Base-by-base conservation (phyloP, 2,329 filamentous ascomycete species). In the Dothidotthia symphoricarpi region DNA sequence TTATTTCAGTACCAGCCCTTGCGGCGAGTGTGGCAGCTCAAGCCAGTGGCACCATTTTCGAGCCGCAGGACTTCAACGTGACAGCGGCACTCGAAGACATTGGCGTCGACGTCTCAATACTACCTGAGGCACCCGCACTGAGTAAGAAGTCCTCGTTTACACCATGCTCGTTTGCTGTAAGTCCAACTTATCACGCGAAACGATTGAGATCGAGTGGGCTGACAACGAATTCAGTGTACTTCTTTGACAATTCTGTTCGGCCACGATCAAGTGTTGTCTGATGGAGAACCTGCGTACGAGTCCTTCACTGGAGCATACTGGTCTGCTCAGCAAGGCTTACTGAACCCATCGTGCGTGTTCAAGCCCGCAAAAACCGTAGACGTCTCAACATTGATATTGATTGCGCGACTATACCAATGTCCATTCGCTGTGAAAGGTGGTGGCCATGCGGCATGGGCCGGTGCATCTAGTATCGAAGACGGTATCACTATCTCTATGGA, bases 401-500 rank as follows among this genome's bases (percentile, higher is more conserved):
- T 59, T 3, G 52, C 55, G 15, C 50, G 54, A 15, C 42, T 56
- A 3, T 49, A 50, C 3, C 51, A 56, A 34, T 65, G 59, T 31
- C 57, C 53, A 64, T 72, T 73, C 37, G 68, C 69, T 2, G 62
- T 75, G 3, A 71, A 69, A 35, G 64, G 68, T 32, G 71, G 72
- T 19, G 72, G 73, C 3, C 72, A 75, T 44, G 63, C 63, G 28
- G 49, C 59, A 5, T 64, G 59, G 45, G 51, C 59, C 0, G 68
- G 69, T 6, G 58, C 63, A 11, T 68, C 67, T 15, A 70, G 67
- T 35, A 70, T 73, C 15, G 50, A 64, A 3, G 52, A 55, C 28
- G 72, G 71, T 1, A 66, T 75, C 5, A 71, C 69, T 0, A 55
- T 75, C 24, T 68, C 69, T 26, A 49, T 74, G 26, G 57, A 57